A percentile compares a stretch with the other conserved stretches of the same genome.
Evolutionary conservation across 129 eudicot genomes (phyloP).

Genomic region (Flaveria ramosissima): DNA sequence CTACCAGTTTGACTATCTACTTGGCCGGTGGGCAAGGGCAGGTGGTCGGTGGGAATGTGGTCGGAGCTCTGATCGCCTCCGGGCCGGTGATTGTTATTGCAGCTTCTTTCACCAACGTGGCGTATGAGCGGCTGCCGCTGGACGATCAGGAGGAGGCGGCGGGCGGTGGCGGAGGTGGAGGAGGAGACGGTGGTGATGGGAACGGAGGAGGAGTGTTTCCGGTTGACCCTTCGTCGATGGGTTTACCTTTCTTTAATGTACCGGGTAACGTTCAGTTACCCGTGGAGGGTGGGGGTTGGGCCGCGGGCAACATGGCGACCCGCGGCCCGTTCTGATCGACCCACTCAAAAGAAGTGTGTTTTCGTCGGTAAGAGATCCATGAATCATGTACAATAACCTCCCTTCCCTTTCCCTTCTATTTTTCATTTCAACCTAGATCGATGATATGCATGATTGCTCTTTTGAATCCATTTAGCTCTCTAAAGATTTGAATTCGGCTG

Average conservation of each 20-base stretch:
- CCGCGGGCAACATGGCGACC: conserved; percentile 41
- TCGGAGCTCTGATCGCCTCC: conserved; percentile 72
- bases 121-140: conserved; percentile 77
- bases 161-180: conserved; percentile 35
- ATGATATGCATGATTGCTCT: background rate
- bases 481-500: conserved; percentile 15
- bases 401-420: background rate
- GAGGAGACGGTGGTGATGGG: conserved; percentile 16
- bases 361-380: background rate
- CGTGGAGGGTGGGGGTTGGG: conserved; percentile 53
- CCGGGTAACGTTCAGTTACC: conserved; percentile 72
- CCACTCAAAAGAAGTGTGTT: conserved; percentile 15
- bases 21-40: conserved; percentile 87
- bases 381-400: conserved; percentile 46
- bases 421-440: conserved; percentile 3
- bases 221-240: conserved; percentile 58
- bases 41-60: conserved; percentile 76
- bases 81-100: conserved; percentile 79
- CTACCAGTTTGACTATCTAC: conserved; percentile 75
- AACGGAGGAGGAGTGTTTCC: conserved; percentile 29
- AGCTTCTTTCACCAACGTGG: conserved; percentile 82
- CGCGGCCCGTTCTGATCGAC: conserved; percentile 47
- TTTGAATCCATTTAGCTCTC: conserved; percentile 13
- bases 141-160: conserved; percentile 58
- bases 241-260: conserved; percentile 71